Evolutionary conservation across 2,329 filamentous ascomycete genomes (phyloP), one percentile per base, ranked within the genome.

Genomic region (Periglandula ipomoeae): DNA sequence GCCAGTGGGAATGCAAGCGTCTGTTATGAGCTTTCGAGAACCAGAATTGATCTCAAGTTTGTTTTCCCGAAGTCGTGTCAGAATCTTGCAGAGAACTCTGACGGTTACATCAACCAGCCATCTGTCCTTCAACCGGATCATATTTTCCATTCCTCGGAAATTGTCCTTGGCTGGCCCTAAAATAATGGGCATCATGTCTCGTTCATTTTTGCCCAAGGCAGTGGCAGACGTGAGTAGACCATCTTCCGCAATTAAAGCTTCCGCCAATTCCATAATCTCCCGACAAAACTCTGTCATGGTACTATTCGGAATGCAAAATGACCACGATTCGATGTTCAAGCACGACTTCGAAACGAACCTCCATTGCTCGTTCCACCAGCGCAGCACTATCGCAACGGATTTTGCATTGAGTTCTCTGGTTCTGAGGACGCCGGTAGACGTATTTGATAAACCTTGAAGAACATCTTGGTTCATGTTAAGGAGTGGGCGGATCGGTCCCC

Each of bases 191-290:
- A 71, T 71, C 24, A 63, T 60, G n/a, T 67, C 66, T 22, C 61
- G 57, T 35, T 69, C 64, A 34, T 58, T 66, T 47, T 62, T 65
- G 8, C 59, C 61, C 10, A 61, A 51, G 5, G 64, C 62, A 30
- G 62, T 63, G 11, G 87, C 85, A 41, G 84, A 85, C 2, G 87
- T 81, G 53, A 98, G 82, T 50, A 96, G 78, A 45, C 82, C 84
- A 63, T 94, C 93, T 57, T 95, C 84, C 37, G 87, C 83, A 60
- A 97, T 87, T 2, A 95, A 75, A 32, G 79, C 77, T 60, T 95
- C 87, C 1, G 91, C 90, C 60, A 95, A 87, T 58, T 97, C 89
- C 80, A 98, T 98, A 13, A 87, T 87, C 61, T 95, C 89, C 55
- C 93, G 84, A 61, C 90, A 96, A 59, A 97, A 96, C 50, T 95